These are phyloP conservation scores for Bolboschoenoplectus hybrid DNA, from an alignment of 202 grass and related monocot genomes.

Conservation along the genomic window DNA sequence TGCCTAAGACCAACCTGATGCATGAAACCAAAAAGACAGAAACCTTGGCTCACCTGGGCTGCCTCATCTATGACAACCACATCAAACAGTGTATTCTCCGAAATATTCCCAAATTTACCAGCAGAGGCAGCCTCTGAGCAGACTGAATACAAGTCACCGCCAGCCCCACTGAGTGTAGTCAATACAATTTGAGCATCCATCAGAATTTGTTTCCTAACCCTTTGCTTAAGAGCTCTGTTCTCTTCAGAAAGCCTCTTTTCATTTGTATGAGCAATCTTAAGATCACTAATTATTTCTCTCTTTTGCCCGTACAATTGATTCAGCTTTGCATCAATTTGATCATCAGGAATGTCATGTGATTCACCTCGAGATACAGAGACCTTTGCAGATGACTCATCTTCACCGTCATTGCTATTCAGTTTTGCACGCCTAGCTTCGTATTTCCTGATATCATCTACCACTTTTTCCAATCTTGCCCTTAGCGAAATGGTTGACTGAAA, in stretches of 20 bases:
- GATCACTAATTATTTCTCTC: conserved; percentile 72
- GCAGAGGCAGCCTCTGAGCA: conserved; percentile 76
- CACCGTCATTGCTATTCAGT: conserved; percentile 58
- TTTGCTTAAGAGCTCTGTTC: conserved; percentile 73
- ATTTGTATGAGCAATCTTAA: conserved; percentile 67
- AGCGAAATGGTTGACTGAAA: conserved; percentile 69
- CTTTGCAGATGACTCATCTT: conserved; percentile 42
- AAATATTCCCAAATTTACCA: conserved; percentile 77
- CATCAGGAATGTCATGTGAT: conserved; percentile 70
- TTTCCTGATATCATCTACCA: conserved; percentile 82
- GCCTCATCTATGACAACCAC: conserved; percentile 97
- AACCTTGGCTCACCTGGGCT: conserved; percentile 58
- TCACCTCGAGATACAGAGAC: conserved; percentile 44
- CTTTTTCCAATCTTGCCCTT: conserved; percentile 81
- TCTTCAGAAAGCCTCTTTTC: conserved; percentile 87
- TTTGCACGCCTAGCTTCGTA: conserved; percentile 77
- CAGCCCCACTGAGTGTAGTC: conserved; percentile 89
- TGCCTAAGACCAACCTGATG: conserved; percentile 24
- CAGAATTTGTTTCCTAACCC: conserved; percentile 87
- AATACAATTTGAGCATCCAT: conserved; percentile 93
- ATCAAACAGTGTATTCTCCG: conserved; percentile 88
- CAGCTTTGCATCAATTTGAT: conserved; percentile 75
- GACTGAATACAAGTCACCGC: conserved; percentile 89
- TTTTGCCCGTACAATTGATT: conserved; percentile 86
- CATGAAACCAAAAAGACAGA: conserved; percentile 14